A percentile compares a stretch with the other conserved stretches of the same genome.
Evolutionary conservation across 495 filamentous ascomycete species (phyloP).

Genomic region (Entonaema liquescens): DNA sequence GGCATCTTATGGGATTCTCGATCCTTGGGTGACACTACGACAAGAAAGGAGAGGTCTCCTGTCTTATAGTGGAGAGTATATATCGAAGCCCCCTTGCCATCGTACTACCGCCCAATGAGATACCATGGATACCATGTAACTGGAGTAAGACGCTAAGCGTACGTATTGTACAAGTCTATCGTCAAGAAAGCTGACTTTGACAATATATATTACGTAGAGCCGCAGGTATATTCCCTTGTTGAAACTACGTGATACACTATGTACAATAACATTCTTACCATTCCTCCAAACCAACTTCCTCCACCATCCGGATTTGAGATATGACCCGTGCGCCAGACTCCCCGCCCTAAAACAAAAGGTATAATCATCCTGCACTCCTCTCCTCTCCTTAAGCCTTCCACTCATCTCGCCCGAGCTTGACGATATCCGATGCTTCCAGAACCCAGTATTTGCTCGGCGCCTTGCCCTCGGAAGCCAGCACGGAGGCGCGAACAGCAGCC

Average conservation of each 20-base stretch:
- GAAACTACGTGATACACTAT: neutral
- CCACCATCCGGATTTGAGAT: neutral
- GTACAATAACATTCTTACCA: neutral
- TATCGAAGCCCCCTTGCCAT: neutral
- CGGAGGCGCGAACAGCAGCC: constrained; percentile 71
- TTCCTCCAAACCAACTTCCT: neutral
- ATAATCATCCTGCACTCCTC: neutral
- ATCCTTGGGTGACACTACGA: neutral
- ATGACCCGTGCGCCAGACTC: constrained; percentile 17
- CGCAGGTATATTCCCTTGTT: neutral
- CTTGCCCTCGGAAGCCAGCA: constrained; percentile 55
- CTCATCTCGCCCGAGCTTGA: constrained; percentile 57
- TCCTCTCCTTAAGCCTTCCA: constrained; percentile 39
- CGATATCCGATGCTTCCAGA: constrained; percentile 57
- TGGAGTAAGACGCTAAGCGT: neutral
- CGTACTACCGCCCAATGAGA: neutral
- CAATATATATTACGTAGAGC: neutral
- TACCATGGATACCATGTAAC: neutral
- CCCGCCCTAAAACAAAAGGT: constrained; percentile 2
- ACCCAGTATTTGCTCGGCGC: constrained; percentile 60
- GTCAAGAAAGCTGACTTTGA: neutral
- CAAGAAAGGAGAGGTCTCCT: neutral
- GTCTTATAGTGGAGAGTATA: neutral
- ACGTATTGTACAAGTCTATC: neutral
- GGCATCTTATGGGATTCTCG: neutral